Base-by-base conservation (phyloP, 2,329 filamentous ascomycete genomes). In the Harringtonia lauricola region DNA sequence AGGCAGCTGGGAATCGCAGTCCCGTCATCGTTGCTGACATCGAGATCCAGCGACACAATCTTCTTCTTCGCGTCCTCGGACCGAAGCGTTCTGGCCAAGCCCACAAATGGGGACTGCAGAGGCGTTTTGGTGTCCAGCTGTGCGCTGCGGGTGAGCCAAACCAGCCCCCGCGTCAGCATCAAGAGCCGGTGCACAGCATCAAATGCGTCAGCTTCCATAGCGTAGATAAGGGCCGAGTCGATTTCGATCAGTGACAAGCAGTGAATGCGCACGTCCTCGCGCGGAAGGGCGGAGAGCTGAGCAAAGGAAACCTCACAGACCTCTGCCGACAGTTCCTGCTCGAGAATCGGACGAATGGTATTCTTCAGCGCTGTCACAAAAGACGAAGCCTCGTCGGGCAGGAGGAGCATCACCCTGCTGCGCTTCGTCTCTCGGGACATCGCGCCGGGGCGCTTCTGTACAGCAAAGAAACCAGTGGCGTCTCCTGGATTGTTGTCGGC, bases 131-230 rank as follows among this genome's bases (percentile, higher is more conserved):
- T 36, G 48, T 57, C 57, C 54, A 49, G 62, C 26, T 67, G 63
- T 2, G 65, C 67, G 4, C 64, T 65, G 0, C 57, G 55, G 0
- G 68, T 68, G 17, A 72, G 47, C 71, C 72, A 77, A 1, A 76
- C 38, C 2, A 76, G 50, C 2, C 63, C 59, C 15, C 58, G 60
- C 1, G 64, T 56, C 2, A 41, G 42, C 5, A 54, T 51, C 3
- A 70, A 53, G 15, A 77, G 51, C 0, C 51, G 48, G 24, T 67
- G 61, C 24, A 77, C 62, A 2, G 51, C 34, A 1, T 58, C 42
- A 47, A 72, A 77, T 5, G 62, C 53, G 0, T 50, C 12, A 10
- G 62, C 52, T 2, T 50, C 51, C 59, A 72, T 68, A 29, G 55
- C 44, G 47, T 65, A 68, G 24, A 74, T 43, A 2, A 59, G 41